Percentiles rank a stretch among this genome's conserved stretches.
phyloP scores from a whole-genome alignment of 1,284 basidiomycete genomes.

The Pyrrhoderma lamaoense region DNA sequence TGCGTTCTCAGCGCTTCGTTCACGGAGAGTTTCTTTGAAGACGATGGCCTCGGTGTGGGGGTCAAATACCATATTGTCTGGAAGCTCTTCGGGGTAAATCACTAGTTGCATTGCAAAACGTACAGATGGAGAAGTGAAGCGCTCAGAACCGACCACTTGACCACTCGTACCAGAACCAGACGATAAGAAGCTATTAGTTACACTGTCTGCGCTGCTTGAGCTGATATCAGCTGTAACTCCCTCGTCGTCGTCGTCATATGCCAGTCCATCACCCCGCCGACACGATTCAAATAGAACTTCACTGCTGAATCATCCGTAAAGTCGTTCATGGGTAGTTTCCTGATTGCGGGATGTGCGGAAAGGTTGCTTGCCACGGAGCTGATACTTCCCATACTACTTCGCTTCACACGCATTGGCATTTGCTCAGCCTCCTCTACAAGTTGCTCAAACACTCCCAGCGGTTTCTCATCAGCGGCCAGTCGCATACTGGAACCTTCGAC shows the following conservation, averaged over 20 bases:
- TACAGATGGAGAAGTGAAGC: conserved; percentile 73
- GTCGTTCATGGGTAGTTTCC: conserved; percentile 89
- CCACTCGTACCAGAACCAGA: conserved; percentile 20
- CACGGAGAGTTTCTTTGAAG: conserved; percentile 61
- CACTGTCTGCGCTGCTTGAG: neutral
- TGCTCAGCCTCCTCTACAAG: conserved; percentile 74
- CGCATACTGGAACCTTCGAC: conserved; percentile 78
- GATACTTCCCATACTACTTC: conserved; percentile 90
- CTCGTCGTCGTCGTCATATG: conserved; percentile 30
- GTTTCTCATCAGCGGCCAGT: conserved; percentile 66
- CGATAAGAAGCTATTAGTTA: conserved; percentile 12
- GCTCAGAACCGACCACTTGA: conserved; percentile 46
- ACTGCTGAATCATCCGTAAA: conserved; percentile 95
- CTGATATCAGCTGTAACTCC: neutral
- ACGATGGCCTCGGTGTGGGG: conserved; percentile 87
- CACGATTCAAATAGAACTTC: conserved; percentile 87
- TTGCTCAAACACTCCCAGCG: conserved; percentile 80
- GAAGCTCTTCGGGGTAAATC: conserved; percentile 84
- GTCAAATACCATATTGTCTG: conserved; percentile 91
- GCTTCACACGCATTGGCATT: conserved; percentile 73
- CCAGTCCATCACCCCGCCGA: conserved; percentile 28
- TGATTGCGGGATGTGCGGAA: conserved; percentile 90
- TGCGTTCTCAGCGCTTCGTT: conserved; percentile 37
- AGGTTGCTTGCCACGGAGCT: conserved; percentile 87
- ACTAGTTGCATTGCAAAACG: conserved; percentile 82